Conservation (phyloP, 1,284 basidiomycete species). For the Sanguinoderma infundibulare region DNA sequence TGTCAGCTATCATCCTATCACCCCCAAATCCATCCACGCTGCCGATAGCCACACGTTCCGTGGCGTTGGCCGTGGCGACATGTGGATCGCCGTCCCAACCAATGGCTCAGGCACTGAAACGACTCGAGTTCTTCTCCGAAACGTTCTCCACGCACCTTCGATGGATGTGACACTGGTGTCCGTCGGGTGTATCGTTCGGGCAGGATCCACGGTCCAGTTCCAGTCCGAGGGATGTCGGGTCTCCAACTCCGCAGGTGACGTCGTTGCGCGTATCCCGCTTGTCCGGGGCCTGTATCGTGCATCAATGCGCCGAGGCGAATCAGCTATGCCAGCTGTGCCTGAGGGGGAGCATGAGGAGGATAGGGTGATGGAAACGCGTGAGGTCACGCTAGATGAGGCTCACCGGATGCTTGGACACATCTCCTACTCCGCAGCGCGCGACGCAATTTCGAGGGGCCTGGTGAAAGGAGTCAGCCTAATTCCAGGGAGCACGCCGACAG, state of each 20-base stretch:
- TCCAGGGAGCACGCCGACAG: not conserved
- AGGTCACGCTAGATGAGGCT: constrained; percentile 1
- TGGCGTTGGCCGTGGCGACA: constrained; percentile 38
- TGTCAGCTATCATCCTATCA: constrained; percentile 33
- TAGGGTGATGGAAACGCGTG: not conserved
- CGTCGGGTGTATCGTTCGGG: constrained; percentile 38
- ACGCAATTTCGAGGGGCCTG: constrained; percentile 6
- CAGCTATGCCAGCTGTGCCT: not conserved
- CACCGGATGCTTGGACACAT: constrained; percentile 11
- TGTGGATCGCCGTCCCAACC: constrained; percentile 39
- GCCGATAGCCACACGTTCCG: constrained; percentile 42
- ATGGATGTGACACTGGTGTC: constrained; percentile 42
- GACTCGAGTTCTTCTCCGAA: constrained; percentile 33
- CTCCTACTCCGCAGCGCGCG: not conserved
- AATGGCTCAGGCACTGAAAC: constrained; percentile 33
- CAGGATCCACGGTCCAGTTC: constrained; percentile 33
- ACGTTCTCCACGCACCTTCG: constrained; percentile 41
- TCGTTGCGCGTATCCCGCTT: not conserved
- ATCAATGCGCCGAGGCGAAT: not conserved
- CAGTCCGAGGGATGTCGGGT: constrained; percentile 38
- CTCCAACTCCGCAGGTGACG: not conserved
- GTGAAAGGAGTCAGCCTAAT: constrained; percentile 4
- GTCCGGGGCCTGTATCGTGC: constrained; percentile 1
- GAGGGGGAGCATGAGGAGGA: no score
- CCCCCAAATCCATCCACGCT: constrained; percentile 34